A percentile compares a stretch with the other conserved stretches of the same genome.
phyloP scores from a whole-genome alignment of 352 stramenopile species.

The Globisporangium nunn region DNA sequence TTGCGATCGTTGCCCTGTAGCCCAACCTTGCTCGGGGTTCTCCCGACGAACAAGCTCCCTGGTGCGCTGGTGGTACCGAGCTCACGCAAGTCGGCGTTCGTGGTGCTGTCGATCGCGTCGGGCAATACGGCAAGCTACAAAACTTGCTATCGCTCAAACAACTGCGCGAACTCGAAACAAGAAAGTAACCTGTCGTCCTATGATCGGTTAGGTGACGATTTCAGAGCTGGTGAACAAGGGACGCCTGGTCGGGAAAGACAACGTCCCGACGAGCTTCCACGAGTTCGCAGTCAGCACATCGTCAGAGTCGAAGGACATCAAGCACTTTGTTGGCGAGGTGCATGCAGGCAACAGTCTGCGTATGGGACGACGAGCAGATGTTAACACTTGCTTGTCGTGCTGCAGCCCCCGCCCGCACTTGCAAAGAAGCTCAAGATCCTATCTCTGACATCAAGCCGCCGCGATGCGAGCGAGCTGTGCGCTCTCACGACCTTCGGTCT shows the following conservation, averaged over 20 bases:
- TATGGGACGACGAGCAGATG: background rate
- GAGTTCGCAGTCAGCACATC: slow-evolving; percentile 39
- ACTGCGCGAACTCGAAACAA: background rate
- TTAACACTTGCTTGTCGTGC: too few species aligned
- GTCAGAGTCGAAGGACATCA: slow-evolving; percentile 46
- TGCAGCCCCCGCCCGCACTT: slow-evolving; percentile 1
- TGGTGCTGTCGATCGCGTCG: slow-evolving; percentile 38
- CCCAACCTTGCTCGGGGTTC: slow-evolving; percentile 29
- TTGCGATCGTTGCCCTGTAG: slow-evolving; percentile 8
- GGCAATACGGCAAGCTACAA: slow-evolving; percentile 21
- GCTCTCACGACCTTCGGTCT: slow-evolving; percentile 54
- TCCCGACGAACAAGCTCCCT: slow-evolving; percentile 47
- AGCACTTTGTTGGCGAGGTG: slow-evolving; percentile 25
- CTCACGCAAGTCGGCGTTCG: slow-evolving; percentile 34
- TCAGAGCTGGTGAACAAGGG: slow-evolving; percentile 60
- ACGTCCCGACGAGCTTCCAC: slow-evolving; percentile 40
- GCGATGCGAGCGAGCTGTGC: slow-evolving; percentile 31
- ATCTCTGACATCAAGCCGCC: slow-evolving; percentile 29
- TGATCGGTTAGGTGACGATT: slow-evolving; percentile 21
- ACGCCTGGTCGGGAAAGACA: slow-evolving; percentile 39
- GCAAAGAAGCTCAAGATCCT: slow-evolving; percentile 55
- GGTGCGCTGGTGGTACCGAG: slow-evolving; percentile 33
- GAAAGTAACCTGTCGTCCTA: background rate
- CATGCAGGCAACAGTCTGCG: background rate
- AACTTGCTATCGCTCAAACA: background rate